phyloP scores from a whole-genome alignment of 352 stramenopile species.

The Phytophthora sp. region DNA sequence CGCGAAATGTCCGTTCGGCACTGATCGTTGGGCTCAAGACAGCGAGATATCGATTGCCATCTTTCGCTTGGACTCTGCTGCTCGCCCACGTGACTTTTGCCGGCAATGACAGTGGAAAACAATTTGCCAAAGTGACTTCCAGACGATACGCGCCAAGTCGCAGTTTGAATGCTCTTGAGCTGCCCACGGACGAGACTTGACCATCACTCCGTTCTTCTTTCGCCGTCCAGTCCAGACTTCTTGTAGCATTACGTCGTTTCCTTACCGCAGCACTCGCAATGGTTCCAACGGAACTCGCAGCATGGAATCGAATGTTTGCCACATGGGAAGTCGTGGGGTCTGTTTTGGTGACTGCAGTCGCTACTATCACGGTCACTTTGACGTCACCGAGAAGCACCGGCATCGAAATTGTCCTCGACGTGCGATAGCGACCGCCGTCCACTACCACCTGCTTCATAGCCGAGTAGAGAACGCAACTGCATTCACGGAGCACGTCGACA shows the following conservation, averaged over 20 bases:
- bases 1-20: constrained; percentile 30
- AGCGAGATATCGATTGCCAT: constrained; percentile 37
- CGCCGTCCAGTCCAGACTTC: not conserved
- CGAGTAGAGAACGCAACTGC: constrained; percentile 71
- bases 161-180: constrained; percentile 45
- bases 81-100: constrained; percentile 50
- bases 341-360: not conserved
- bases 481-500: constrained; percentile 55
- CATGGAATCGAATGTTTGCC: constrained; percentile 25
- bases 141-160: constrained; percentile 50
- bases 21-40: constrained; percentile 48
- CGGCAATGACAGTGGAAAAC: constrained; percentile 26
- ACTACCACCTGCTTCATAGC: constrained; percentile 72
- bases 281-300: constrained; percentile 14
- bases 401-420: constrained; percentile 55
- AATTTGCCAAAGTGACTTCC: constrained; percentile 31
- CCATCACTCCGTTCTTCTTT: constrained; percentile 25
- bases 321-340: constrained; percentile 4
- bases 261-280: constrained; percentile 3
- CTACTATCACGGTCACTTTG: constrained; percentile 39
- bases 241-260: constrained; percentile 11
- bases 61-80: constrained; percentile 26
- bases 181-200: constrained; percentile 32
- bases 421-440: constrained; percentile 59
- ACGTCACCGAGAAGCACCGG: constrained; percentile 67